Conservation (phyloP, 306 rosid genomes). For the Fagus crenata region DNA sequence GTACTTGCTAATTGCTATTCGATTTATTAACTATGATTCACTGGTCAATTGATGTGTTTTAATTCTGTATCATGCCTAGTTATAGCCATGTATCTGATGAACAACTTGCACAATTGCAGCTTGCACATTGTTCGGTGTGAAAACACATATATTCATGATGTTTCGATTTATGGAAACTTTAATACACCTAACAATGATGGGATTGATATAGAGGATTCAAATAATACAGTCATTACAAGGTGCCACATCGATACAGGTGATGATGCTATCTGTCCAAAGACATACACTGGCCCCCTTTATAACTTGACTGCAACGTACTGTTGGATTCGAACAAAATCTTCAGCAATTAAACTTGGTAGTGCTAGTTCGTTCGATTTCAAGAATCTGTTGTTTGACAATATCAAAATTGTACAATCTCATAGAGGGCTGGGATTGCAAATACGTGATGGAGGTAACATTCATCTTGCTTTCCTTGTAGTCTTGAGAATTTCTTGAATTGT, state of each 20-base stretch:
- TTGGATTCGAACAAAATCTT: slow-evolving; percentile 90
- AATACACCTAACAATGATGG: slow-evolving; percentile 92
- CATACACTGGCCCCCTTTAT: slow-evolving; percentile 64
- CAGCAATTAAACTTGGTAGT: slow-evolving; percentile 89
- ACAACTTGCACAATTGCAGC: slow-evolving; percentile 47
- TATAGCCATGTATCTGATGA: not conserved
- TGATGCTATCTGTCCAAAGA: slow-evolving; percentile 92
- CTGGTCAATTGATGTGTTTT: not conserved
- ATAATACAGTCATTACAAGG: slow-evolving; percentile 66
- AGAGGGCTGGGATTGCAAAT: slow-evolving; percentile 88
- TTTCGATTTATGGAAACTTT: slow-evolving; percentile 77
- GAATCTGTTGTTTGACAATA: slow-evolving; percentile 68
- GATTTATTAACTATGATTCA: not conserved
- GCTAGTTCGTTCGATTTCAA: slow-evolving; percentile 80
- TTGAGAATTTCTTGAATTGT: not conserved
- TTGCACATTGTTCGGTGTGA: slow-evolving; percentile 75
- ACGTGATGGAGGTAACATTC: slow-evolving; percentile 80
- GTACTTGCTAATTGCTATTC: not conserved
- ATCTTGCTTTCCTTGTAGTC: not conserved
- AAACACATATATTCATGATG: slow-evolving; percentile 51
- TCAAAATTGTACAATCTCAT: slow-evolving; percentile 84
- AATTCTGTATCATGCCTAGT: not conserved
- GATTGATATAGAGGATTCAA: slow-evolving; percentile 91
- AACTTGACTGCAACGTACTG: slow-evolving; percentile 65
- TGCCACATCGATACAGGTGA: slow-evolving; percentile 90